Evolutionary conservation across 2,329 filamentous ascomycete genomes (phyloP).

Genomic region (Cladosporium velox): DNA sequence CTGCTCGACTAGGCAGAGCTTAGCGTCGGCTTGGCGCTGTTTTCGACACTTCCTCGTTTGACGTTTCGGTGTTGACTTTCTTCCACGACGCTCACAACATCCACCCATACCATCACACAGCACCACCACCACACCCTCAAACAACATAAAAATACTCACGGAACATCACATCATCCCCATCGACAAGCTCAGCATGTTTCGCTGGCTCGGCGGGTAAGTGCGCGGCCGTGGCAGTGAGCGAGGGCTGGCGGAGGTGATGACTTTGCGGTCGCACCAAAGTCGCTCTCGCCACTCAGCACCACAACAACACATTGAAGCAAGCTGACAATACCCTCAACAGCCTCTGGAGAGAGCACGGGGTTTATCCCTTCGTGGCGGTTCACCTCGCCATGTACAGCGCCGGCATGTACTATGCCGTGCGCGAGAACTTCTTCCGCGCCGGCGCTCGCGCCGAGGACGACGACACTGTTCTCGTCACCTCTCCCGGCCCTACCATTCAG

Average conservation of each 20-base stretch:
- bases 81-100: constrained; percentile 1
- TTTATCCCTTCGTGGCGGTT: too few species aligned
- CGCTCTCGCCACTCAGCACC: neutral
- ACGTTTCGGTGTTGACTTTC: neutral
- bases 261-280: neutral
- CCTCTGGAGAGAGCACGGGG: too few species aligned
- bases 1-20: neutral
- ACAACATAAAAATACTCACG: neutral
- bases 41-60: neutral
- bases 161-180: neutral
- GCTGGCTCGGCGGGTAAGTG: neutral
- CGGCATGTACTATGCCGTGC: too few species aligned
- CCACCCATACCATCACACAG: neutral
- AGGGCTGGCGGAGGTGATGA: neutral
- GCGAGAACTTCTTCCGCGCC: too few species aligned
- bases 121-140: neutral
- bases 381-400: too few species aligned
- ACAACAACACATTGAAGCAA: neutral
- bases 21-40: constrained; percentile 3
- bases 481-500: neutral
- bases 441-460: neutral
- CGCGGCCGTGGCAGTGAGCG: constrained; percentile 1
- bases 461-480: neutral
- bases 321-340: neutral
- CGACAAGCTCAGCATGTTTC: neutral